phyloP scores from a whole-genome alignment of 2,329 filamentous ascomycete genomes.

The Epichloe aotearoae region DNA sequence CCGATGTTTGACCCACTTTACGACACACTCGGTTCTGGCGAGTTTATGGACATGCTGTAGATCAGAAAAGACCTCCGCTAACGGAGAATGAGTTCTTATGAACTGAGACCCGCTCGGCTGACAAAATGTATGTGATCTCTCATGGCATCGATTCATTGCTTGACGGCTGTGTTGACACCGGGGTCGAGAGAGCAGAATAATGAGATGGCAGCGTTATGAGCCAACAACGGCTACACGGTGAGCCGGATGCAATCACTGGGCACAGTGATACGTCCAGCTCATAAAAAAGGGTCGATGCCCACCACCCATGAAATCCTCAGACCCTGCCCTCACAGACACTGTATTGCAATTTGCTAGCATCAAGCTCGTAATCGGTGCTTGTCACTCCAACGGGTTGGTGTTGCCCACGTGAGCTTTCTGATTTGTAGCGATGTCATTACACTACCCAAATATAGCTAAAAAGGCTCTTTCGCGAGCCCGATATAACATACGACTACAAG shows the following conservation, averaged over 20 bases:
- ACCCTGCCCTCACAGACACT: neutral
- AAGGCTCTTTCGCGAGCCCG: neutral
- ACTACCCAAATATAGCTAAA: neutral
- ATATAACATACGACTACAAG: too few species aligned
- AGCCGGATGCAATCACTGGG: neutral
- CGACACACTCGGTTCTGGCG: constrained; percentile 11
- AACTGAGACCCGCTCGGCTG: neutral
- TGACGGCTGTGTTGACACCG: constrained; percentile 6
- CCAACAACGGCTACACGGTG: neutral
- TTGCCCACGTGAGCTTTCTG: neutral
- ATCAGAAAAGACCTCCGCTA: neutral
- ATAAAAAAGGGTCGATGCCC: neutral
- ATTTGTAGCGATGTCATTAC: neutral
- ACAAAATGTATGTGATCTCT: constrained; percentile 5
- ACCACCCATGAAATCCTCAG: neutral
- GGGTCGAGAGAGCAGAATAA: neutral
- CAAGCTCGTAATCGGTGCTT: neutral
- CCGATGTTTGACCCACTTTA: constrained; percentile 12
- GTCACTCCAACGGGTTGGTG: neutral
- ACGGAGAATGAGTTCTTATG: neutral
- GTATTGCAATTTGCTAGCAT: neutral
- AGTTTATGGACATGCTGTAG: constrained; percentile 4
- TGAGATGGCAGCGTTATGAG: neutral
- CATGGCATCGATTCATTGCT: constrained; percentile 2
- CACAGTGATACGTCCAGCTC: neutral